These are phyloP conservation scores for Boletus fagicola DNA, from an alignment of 768 basidiomycete species.

Conservation along the genomic window DNA sequence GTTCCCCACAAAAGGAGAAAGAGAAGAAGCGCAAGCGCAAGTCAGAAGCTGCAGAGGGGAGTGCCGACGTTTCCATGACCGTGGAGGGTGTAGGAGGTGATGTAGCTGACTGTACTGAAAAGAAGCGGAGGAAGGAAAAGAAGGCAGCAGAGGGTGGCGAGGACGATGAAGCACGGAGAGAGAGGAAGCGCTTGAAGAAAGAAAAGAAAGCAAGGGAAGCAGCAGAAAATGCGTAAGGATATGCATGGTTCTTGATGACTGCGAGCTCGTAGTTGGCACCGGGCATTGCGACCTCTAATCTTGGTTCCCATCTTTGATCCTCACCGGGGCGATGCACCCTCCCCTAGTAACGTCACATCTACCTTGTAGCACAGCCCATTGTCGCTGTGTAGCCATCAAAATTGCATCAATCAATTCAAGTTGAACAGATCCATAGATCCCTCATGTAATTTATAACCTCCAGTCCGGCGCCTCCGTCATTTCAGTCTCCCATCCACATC, in stretches of 20 bases:
- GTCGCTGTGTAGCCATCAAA: conserved; percentile 7
- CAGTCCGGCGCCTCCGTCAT: neutral
- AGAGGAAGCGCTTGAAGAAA: conserved; percentile 65
- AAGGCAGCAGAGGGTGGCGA: conserved; percentile 41
- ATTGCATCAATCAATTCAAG: conserved; percentile 11
- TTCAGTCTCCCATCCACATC: neutral
- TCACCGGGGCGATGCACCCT: neutral
- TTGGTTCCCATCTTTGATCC: conserved; percentile 17
- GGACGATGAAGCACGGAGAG: conserved; percentile 60
- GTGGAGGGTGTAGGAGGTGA: conserved; percentile 37
- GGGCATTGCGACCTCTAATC: neutral
- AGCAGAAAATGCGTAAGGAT: conserved; percentile 25
- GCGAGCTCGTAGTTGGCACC: neutral
- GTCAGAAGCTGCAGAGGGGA: conserved; percentile 50
- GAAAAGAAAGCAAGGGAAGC: conserved; percentile 60
- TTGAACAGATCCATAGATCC: neutral
- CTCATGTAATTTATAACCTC: conserved; percentile 4
- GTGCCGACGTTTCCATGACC: conserved; percentile 43
- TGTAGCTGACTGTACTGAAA: conserved; percentile 53
- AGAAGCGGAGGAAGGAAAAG: conserved; percentile 63
- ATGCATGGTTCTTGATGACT: neutral
- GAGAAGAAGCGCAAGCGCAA: conserved; percentile 89
- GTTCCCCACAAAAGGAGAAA: conserved; percentile 47
- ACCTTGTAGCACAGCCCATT: neutral
- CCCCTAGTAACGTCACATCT: neutral